phyloP scores from a whole-genome alignment of 2,329 filamentous ascomycete genomes.

The Allantophomopsis cytisporea region DNA sequence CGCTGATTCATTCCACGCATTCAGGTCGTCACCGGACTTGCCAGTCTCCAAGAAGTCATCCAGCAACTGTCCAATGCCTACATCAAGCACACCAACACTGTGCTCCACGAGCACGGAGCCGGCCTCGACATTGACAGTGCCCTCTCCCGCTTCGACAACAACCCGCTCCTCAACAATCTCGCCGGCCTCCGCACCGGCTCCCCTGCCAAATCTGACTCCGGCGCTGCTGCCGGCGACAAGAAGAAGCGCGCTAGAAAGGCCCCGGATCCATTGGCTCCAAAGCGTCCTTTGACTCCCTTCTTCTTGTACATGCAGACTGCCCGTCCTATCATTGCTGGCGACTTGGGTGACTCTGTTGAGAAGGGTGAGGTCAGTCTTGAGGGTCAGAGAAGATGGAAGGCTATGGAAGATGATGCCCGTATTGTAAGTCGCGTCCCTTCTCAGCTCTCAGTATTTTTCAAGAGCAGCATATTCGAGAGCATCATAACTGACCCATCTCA shows the following conservation, averaged over 20 bases:
- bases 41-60: slow-evolving; percentile 67
- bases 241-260: slow-evolving; percentile 83
- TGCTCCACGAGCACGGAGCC: slow-evolving; percentile 51
- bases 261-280: slow-evolving; percentile 86
- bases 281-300: slow-evolving; percentile 86
- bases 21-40: slow-evolving; percentile 65
- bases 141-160: slow-evolving; percentile 30
- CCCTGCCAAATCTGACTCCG: slow-evolving; percentile 19
- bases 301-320: slow-evolving; percentile 90
- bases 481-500: slow-evolving; percentile 5
- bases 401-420: slow-evolving; percentile 65
- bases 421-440: slow-evolving; percentile 21
- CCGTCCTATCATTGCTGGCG: slow-evolving; percentile 66
- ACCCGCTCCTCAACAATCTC: slow-evolving; percentile 20
- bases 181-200: slow-evolving; percentile 19
- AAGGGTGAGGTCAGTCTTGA: slow-evolving; percentile 83
- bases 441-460: neutral
- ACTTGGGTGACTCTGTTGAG: slow-evolving; percentile 61
- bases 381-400: slow-evolving; percentile 73
- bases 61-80: slow-evolving; percentile 73
- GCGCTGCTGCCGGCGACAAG: slow-evolving; percentile 48
- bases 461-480: neutral
- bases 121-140: slow-evolving; percentile 25
- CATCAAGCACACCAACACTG: slow-evolving; percentile 74
- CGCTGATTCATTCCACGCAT: neutral